Percentiles rank a stretch among this genome's conserved stretches.
phyloP scores from a whole-genome alignment of 139 green algal species.

The Volvox reticuliferus region DNA sequence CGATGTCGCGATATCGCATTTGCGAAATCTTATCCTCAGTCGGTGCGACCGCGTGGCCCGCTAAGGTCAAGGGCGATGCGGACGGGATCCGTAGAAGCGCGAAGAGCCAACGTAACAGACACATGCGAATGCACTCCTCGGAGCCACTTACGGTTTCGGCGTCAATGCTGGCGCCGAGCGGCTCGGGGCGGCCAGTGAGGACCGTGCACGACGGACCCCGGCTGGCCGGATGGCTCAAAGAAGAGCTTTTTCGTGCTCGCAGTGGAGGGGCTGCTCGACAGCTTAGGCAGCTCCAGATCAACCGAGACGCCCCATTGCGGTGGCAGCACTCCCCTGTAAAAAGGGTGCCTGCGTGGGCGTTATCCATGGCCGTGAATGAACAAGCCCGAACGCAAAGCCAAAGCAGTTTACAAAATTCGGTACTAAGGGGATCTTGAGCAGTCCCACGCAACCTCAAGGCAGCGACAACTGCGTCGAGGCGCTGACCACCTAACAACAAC shows the following conservation, averaged over 20 bases:
- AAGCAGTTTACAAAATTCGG: neutral
- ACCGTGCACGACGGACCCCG: neutral
- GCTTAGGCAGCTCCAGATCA: neutral
- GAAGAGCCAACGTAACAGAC: no score
- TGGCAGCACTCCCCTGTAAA: neutral
- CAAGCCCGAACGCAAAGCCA: neutral
- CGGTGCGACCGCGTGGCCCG: no score
- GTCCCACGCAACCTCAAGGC: neutral
- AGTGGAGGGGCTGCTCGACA: neutral
- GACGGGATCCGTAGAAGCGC: no score
- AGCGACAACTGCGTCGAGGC: neutral
- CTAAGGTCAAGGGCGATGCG: no score
- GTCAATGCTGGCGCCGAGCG: constrained; percentile 49
- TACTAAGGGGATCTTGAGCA: neutral
- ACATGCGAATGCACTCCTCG: no score
- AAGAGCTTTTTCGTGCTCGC: constrained; percentile 17
- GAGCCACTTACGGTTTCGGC: constrained; percentile 9
- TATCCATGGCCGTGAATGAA: constrained; percentile 9
- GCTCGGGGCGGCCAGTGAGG: constrained; percentile 25
- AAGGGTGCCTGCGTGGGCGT: neutral
- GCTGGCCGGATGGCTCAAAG: constrained; percentile 41
- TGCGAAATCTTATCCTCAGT: no score
- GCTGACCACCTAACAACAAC: constrained; percentile 28
- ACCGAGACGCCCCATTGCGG: neutral
- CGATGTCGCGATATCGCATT: no score